Conservation (phyloP, 805 yeast species). For the Wickerhamiella musiphila region DNA sequence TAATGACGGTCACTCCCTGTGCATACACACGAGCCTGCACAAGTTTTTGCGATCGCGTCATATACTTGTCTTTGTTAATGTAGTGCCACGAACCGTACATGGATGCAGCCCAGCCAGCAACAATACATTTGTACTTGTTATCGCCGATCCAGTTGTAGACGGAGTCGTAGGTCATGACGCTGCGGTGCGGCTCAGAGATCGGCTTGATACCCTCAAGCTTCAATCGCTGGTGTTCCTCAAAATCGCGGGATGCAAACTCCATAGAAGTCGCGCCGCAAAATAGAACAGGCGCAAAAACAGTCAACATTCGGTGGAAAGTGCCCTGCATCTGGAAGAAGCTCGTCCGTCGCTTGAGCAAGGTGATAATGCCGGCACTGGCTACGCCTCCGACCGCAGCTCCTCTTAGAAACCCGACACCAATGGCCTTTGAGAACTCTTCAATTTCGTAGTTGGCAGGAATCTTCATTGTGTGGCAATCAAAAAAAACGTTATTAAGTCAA, state of each 20-base stretch:
- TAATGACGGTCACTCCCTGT: slow-evolving; percentile 60
- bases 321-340: slow-evolving; percentile 10
- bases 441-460: slow-evolving; percentile 32
- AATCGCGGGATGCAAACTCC: slow-evolving; percentile 49
- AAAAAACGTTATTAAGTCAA: too few relatives aligned
- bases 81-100: slow-evolving; percentile 63
- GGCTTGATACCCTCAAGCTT: slow-evolving; percentile 16
- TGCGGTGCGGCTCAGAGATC: background rate
- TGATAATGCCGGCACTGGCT: slow-evolving; percentile 33
- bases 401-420: slow-evolving; percentile 39
- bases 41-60: slow-evolving; percentile 64
- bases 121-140: slow-evolving; percentile 29
- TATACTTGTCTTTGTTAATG: slow-evolving; percentile 55
- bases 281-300: slow-evolving; percentile 50
- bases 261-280: slow-evolving; percentile 43
- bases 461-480: too few relatives aligned
- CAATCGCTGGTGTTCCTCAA: slow-evolving; percentile 44
- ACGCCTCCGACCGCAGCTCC: slow-evolving; percentile 40
- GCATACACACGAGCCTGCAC: slow-evolving; percentile 90
- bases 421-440: slow-evolving; percentile 41
- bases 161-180: background rate
- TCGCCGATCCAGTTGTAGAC: background rate
- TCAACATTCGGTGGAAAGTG: slow-evolving; percentile 32
- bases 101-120: slow-evolving; percentile 67
- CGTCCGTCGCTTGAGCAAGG: slow-evolving; percentile 28